Percentiles rank a stretch among this genome's conserved stretches.
Evolutionary conservation across 1,139 yeast species (phyloP).

Genomic region (Sugiyamaella sp.): DNA sequence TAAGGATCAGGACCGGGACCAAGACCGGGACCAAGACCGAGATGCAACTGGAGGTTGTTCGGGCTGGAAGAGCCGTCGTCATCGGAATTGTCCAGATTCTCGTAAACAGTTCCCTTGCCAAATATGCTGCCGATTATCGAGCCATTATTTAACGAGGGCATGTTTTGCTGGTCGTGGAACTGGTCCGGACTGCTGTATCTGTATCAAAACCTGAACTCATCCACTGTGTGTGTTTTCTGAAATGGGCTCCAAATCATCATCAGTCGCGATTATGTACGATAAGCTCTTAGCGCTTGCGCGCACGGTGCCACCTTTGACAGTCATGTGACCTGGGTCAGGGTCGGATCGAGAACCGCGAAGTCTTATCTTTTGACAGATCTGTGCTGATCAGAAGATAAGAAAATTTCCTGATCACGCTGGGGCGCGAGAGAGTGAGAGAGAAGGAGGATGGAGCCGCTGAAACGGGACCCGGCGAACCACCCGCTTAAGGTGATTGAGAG

Average conservation of each 20-base stretch:
- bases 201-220: background rate
- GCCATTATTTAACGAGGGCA: conserved; percentile 13
- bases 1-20: no score
- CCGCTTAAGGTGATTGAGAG: conserved; percentile 57
- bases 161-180: background rate
- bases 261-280: conserved; percentile 15
- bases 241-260: no score
- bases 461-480: conserved; percentile 45
- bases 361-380: background rate
- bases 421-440: background rate
- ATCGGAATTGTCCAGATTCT: conserved; percentile 23
- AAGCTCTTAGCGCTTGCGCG: no score
- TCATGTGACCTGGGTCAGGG: background rate
- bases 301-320: no score
- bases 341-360: background rate
- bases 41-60: background rate
- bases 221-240: no score
- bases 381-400: background rate
- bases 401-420: no score
- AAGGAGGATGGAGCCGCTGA: background rate
- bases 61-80: conserved; percentile 10
- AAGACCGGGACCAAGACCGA: background rate
- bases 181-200: background rate
- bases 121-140: conserved; percentile 25
- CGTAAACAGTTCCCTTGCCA: conserved; percentile 28